phyloP scores from a whole-genome alignment of 2,329 filamentous ascomycete genomes.

The Aspergillus glaucus region DNA sequence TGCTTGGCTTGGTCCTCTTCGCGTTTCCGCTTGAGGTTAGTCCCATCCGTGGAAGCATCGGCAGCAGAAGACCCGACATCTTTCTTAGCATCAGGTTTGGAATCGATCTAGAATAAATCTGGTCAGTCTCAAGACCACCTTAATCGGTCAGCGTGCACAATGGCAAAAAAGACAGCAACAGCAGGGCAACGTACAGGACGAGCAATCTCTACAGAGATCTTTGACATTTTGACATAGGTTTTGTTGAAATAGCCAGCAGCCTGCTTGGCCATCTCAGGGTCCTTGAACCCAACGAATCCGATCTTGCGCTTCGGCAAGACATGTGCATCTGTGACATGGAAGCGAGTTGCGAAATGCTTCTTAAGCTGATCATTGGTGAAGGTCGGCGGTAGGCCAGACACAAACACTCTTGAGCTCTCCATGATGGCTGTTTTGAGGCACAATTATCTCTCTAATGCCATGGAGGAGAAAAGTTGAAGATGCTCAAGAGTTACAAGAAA shows the following conservation, averaged over 20 bases:
- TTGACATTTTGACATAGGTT: constrained; percentile 93
- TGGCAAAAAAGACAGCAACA: constrained; percentile 15
- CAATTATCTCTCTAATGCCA: constrained; percentile 1
- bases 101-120: constrained; percentile 34
- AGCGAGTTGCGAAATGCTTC: constrained; percentile 77
- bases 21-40: constrained; percentile 37
- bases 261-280: constrained; percentile 67
- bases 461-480: constrained; percentile 7
- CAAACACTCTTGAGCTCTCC: constrained; percentile 71
- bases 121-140: constrained; percentile 38
- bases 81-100: constrained; percentile 23
- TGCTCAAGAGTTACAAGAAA: constrained; percentile 6
- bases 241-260: constrained; percentile 95
- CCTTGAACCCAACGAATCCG: constrained; percentile 92
- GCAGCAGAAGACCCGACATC: constrained; percentile 12
- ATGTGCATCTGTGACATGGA: constrained; percentile 82
- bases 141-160: constrained; percentile 32
- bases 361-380: constrained; percentile 79
- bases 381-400: constrained; percentile 71
- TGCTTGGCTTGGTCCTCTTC: constrained; percentile 54
- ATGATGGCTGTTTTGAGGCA: constrained; percentile 34
- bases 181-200: constrained; percentile 56
- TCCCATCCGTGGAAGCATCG: constrained; percentile 15
- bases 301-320: constrained; percentile 84
- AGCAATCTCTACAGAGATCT: constrained; percentile 82